These are phyloP conservation scores for Geranium incanum DNA, from an alignment of 441 rosid species.

Conservation along the genomic window DNA sequence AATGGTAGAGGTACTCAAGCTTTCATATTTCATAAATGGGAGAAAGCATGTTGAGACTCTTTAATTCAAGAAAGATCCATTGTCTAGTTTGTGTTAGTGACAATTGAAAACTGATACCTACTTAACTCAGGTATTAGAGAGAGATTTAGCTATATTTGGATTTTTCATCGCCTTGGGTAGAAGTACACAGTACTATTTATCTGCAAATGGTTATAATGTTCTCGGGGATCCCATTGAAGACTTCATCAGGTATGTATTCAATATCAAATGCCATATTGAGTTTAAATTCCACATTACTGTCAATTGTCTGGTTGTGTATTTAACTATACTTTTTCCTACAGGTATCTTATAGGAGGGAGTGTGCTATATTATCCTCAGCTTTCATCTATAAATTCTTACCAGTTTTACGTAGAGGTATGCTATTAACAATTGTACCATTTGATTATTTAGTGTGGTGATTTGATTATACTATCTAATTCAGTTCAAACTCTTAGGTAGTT, in stretches of 20 bases:
- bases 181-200: constrained; percentile 65
- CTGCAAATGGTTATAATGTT: constrained; percentile 66
- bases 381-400: constrained; percentile 92
- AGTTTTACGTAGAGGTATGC: constrained; percentile 92
- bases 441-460: constrained; percentile 18
- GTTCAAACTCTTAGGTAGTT: constrained; percentile 59
- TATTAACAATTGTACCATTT: constrained; percentile 19
- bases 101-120: constrained; percentile 20
- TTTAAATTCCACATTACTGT: constrained; percentile 13
- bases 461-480: constrained; percentile 18
- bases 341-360: constrained; percentile 91
- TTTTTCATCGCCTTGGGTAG: constrained; percentile 94
- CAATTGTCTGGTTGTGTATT: constrained; percentile 18
- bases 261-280: neutral
- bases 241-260: constrained; percentile 55
- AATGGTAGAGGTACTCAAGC: neutral
- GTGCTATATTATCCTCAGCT: constrained; percentile 93
- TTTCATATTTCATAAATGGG: neutral
- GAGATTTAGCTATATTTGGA: constrained; percentile 97
- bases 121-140: constrained; percentile 79
- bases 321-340: constrained; percentile 26
- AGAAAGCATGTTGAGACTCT: neutral
- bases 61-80: neutral
- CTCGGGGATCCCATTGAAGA: constrained; percentile 59
- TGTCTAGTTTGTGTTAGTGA: constrained; percentile 10